phyloP scores from a whole-genome alignment of 192 early-diverging fungal species.

The Cladochytrium replicatum region DNA sequence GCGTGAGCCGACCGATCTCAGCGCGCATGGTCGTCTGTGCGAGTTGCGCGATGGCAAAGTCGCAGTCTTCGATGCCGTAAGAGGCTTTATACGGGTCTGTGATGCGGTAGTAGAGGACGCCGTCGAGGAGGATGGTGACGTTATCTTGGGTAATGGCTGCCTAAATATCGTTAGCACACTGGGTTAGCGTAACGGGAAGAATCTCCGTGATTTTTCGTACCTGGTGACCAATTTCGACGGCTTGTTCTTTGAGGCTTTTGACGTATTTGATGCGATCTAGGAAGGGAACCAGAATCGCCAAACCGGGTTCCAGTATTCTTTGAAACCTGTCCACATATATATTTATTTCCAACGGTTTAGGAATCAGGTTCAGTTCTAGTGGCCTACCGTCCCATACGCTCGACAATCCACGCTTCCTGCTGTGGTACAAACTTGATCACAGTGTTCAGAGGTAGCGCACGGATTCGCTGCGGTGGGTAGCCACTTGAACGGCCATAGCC shows the following conservation, averaged over 20 bases:
- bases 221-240: slow-evolving; percentile 82
- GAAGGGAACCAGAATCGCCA: slow-evolving; percentile 81
- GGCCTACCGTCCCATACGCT: slow-evolving; percentile 91
- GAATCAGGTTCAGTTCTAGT: slow-evolving; percentile 24
- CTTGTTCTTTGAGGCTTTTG: slow-evolving; percentile 89
- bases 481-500: too few relatives aligned
- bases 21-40: slow-evolving; percentile 99
- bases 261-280: slow-evolving; percentile 87
- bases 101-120: slow-evolving; percentile 90
- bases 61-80: slow-evolving; percentile 89
- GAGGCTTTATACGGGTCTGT: slow-evolving; percentile 78
- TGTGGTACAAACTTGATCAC: slow-evolving; percentile 94
- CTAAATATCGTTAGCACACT: too few relatives aligned
- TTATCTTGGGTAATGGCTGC: too few relatives aligned
- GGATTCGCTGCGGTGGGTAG: too few relatives aligned
- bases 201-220: slow-evolving; percentile 13
- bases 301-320: slow-evolving; percentile 75
- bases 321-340: slow-evolving; percentile 19
- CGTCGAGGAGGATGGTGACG: slow-evolving; percentile 91
- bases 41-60: slow-evolving; percentile 90
- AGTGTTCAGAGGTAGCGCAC: slow-evolving; percentile 7
- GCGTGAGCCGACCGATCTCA: slow-evolving; percentile 96
- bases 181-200: slow-evolving; percentile 80
- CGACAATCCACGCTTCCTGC: slow-evolving; percentile 95
- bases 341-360: neutral